Percentiles rank a stretch among this genome's conserved stretches.
Evolutionary conservation across 1,284 basidiomycete species (phyloP).

Genomic region (Ustilago shanxiensis): DNA sequence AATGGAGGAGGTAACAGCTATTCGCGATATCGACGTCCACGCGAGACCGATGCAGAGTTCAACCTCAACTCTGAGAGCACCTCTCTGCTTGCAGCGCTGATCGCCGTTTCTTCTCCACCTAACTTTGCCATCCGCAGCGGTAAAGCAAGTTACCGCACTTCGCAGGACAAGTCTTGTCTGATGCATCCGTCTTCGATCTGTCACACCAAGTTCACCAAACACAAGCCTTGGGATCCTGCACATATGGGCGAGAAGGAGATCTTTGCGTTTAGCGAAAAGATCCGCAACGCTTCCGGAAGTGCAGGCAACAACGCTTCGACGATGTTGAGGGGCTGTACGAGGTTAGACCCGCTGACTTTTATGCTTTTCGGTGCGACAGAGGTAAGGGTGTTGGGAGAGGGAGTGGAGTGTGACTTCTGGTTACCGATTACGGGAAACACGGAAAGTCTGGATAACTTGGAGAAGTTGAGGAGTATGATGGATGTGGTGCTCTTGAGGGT

Average conservation of each 20-base stretch:
- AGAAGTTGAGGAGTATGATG: constrained; percentile 84
- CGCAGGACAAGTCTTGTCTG: constrained; percentile 85
- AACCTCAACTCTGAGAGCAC: constrained; percentile 78
- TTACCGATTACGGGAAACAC: constrained; percentile 82
- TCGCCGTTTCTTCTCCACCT: constrained; percentile 89
- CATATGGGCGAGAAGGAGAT: constrained; percentile 77
- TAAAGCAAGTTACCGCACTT: constrained; percentile 81
- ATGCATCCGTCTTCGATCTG: constrained; percentile 92
- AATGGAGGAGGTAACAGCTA: constrained; percentile 12
- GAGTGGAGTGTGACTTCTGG: constrained; percentile 86
- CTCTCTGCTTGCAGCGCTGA: constrained; percentile 86
- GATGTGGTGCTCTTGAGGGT: constrained; percentile 89
- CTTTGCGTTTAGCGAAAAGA: constrained; percentile 87
- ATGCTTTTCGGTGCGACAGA: constrained; percentile 91
- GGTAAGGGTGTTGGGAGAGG: constrained; percentile 72
- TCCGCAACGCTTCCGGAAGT: constrained; percentile 78
- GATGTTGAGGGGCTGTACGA: constrained; percentile 77
- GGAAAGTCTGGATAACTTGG: constrained; percentile 84
- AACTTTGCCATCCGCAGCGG: constrained; percentile 89
- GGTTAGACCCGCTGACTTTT: constrained; percentile 89
- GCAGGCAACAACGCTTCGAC: constrained; percentile 75
- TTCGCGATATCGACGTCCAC: constrained; percentile 44
- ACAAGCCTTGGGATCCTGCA: constrained; percentile 71
- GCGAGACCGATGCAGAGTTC: constrained; percentile 73
- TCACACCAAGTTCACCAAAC: constrained; percentile 77